phyloP scores from a whole-genome alignment of 139 green algal genomes.

The Tetraselmis chui region DNA sequence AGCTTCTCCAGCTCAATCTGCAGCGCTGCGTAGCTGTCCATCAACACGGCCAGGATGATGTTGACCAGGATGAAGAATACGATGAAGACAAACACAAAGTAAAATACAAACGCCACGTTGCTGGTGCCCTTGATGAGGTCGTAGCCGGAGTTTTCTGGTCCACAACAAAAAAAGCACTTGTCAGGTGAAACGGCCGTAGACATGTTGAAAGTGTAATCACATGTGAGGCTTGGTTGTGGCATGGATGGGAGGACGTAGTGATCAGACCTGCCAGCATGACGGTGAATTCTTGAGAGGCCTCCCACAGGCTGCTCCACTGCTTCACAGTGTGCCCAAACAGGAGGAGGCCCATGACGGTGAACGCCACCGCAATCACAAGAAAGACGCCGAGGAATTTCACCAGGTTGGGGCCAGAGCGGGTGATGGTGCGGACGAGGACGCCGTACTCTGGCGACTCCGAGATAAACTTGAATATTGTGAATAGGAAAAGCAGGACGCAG shows the following conservation, averaged over 20 bases:
- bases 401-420: background rate
- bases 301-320: conserved; percentile 7
- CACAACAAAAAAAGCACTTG: no score
- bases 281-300: background rate
- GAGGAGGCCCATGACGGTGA: conserved; percentile 8
- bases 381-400: conserved; percentile 11
- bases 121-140: conserved; percentile 1
- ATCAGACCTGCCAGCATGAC: background rate
- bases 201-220: no score
- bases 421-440: conserved; percentile 12
- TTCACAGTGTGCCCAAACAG: conserved; percentile 5
- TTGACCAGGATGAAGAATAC: conserved; percentile 17
- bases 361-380: background rate
- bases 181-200: no score
- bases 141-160: conserved; percentile 10
- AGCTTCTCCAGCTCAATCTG: background rate
- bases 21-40: conserved; percentile 5
- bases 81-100: conserved; percentile 9
- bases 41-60: conserved; percentile 12
- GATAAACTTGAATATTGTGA: conserved; percentile 9
- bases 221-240: no score
- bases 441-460: background rate
- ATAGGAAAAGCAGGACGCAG: background rate
- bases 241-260: no score
- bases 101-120: conserved; percentile 4